phyloP scores from a whole-genome alignment of 192 early-diverging fungal genomes.

The Ramicandelaber brevisporus region DNA sequence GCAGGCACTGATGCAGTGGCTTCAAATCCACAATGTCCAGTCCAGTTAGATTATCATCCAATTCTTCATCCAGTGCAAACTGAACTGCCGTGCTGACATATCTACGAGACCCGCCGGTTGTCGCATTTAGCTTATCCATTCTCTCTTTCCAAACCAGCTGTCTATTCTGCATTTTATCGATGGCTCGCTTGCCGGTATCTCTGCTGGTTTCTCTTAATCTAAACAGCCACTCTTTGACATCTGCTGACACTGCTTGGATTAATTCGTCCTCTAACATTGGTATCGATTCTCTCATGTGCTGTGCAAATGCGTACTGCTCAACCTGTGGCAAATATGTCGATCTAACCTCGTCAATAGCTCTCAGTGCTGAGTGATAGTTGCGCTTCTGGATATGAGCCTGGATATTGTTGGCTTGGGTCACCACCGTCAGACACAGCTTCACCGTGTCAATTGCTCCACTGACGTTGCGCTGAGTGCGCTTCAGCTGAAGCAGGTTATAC shows the following conservation, averaged over 20 bases:
- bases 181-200: constrained; percentile 58
- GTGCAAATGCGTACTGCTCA: constrained; percentile 57
- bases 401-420: constrained; percentile 69
- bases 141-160: constrained; percentile 25
- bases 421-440: constrained; percentile 54
- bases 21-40: constrained; percentile 70
- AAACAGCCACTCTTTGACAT: constrained; percentile 81
- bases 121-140: constrained; percentile 4
- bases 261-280: constrained; percentile 77
- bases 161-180: constrained; percentile 44
- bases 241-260: constrained; percentile 54
- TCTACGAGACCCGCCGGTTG: constrained; percentile 8
- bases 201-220: constrained; percentile 59
- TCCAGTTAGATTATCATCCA: constrained; percentile 45
- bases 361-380: constrained; percentile 78
- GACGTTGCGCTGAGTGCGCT: constrained; percentile 61
- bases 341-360: constrained; percentile 72
- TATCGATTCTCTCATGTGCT: constrained; percentile 60
- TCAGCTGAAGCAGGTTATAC: constrained; percentile 40
- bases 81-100: constrained; percentile 55
- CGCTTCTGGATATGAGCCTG: constrained; percentile 45
- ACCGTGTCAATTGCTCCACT: constrained; percentile 59
- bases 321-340: constrained; percentile 44
- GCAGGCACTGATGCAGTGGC: constrained; percentile 85
- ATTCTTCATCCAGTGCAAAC: constrained; percentile 59